Base-by-base conservation (phyloP, 352 stramenopile species). In the Globisporangium polare region DNA sequence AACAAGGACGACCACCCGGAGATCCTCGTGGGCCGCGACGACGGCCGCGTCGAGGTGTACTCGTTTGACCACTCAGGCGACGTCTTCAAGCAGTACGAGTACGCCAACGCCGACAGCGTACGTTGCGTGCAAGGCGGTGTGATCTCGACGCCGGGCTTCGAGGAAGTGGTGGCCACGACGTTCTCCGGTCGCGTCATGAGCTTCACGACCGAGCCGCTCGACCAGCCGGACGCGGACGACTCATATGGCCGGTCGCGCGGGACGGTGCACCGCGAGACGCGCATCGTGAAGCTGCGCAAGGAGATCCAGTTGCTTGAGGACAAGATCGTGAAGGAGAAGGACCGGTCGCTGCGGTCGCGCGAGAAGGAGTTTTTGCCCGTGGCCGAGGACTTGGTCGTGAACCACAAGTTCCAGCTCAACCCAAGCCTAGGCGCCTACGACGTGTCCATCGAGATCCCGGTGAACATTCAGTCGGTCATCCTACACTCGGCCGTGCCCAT, bases 231-330 rank as follows among this genome's bases (percentile, higher is more conserved):
- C 50, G 62, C 60, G 1, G 83, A 91, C 26, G 87, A 96, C 60
- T 74, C 71, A n/a, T 89, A 90, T 42, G 85, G 87, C 6, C 78
- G 87, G 24, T 87, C 85, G 5, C 80, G 86, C 24, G 87, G 83
- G 13, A 90, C 80, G 0, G 74, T 94, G 29, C 86, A 89, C 35
- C 78, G 80, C 12, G 86, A 91, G 64, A 89, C 74, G 3, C 79
- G 81, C n/a, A 91, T 94, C 47, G 63, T 88, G 39, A 92, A 92
- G 69, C 71, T 92, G 7, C 79, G 82, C 45, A 92, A 94, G 62
- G 83, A 92, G 43, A 83, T 94, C 35, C 62, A 72, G 1, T 55
- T 66, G 43, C 70, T 94, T 0, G 78, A 92, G 26, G 83, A 91
- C 20, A 92, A 92, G 54, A 71, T 94, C 22, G 50, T 69, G 7